Percentiles rank a stretch among this genome's conserved stretches.
Conservation (phyloP, 2,329 filamentous ascomycete species). For the Stachybotrys echinatus region DNA sequence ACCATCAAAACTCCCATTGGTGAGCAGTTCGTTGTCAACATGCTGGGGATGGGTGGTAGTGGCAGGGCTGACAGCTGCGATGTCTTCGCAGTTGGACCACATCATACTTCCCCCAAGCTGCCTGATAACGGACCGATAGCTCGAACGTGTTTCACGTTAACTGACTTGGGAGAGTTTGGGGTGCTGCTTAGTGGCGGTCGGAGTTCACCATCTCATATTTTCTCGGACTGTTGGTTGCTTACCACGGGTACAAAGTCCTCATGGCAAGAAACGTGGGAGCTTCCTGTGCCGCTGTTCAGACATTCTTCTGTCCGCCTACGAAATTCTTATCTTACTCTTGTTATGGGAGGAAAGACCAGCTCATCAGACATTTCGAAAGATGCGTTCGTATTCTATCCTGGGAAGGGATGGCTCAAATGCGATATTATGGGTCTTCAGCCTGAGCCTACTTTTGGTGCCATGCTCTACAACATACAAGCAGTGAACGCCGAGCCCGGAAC, state of each 20-base stretch:
- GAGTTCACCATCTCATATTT: conserved; percentile 63
- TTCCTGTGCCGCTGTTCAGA: conserved; percentile 70
- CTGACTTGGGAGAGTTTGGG: conserved; percentile 51
- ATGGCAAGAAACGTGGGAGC: conserved; percentile 61
- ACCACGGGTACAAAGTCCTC: conserved; percentile 37
- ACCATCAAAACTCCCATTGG: conserved; percentile 29
- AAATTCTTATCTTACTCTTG: conserved; percentile 44
- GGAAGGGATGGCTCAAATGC: conserved; percentile 42
- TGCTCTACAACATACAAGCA: conserved; percentile 24
- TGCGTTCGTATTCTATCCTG: conserved; percentile 47
- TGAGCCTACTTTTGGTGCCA: conserved; percentile 38
- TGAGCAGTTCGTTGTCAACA: conserved; percentile 38
- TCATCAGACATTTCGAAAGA: conserved; percentile 41
- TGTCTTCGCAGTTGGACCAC: conserved; percentile 30
- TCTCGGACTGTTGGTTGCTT: conserved; percentile 73
- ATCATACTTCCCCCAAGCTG: conserved; percentile 15
- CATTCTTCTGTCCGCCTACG: conserved; percentile 58
- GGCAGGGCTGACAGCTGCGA: conserved; percentile 45
- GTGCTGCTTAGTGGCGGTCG: conserved; percentile 72
- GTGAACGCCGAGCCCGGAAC: conserved; percentile 15
- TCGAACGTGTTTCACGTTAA: conserved; percentile 73
- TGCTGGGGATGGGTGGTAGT: conserved; percentile 38
- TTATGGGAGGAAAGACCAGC: conserved; percentile 57
- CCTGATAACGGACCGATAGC: conserved; percentile 22
- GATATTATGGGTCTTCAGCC: conserved; percentile 24